A percentile compares a stretch with the other conserved stretches of the same genome.
Evolutionary conservation across 2,329 filamentous ascomycete species (phyloP).

Genomic region (Fusarium nygamai): DNA sequence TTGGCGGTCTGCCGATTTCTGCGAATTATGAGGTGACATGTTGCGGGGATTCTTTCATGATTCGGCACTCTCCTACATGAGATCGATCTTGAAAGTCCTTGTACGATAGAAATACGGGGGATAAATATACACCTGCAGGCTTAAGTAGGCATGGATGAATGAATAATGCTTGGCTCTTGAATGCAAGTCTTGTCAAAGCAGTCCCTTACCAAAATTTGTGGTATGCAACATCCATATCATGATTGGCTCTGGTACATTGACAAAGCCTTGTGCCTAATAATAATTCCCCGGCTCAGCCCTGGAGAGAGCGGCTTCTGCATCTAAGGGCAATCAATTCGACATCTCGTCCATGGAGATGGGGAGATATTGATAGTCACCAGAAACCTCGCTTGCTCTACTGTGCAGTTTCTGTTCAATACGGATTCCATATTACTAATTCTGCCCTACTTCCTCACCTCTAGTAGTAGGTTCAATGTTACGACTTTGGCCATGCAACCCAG

Average conservation of each 20-base stretch:
- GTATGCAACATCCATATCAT: not conserved
- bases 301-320: not conserved
- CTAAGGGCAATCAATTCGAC: not conserved
- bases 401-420: not conserved
- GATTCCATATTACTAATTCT: not conserved
- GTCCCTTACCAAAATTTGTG: not conserved
- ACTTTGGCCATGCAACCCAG: not conserved
- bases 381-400: not conserved
- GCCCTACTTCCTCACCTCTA: not conserved
- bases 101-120: not conserved
- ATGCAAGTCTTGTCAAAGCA: not conserved
- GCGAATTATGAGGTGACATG: conserved; percentile 42
- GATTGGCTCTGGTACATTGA: not conserved
- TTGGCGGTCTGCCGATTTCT: conserved; percentile 40
- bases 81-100: conserved; percentile 14
- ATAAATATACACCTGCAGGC: not conserved
- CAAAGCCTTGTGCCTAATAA: not conserved
- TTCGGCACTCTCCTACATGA: conserved; percentile 16
- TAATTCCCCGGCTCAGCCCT: not conserved
- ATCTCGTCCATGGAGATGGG: not conserved
- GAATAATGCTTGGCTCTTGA: not conserved
- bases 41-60: conserved; percentile 32
- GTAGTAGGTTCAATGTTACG: not conserved
- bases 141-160: not conserved
- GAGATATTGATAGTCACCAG: not conserved